phyloP scores from a whole-genome alignment of 192 early-diverging fungal genomes.

The Entomortierella chlamydospora region DNA sequence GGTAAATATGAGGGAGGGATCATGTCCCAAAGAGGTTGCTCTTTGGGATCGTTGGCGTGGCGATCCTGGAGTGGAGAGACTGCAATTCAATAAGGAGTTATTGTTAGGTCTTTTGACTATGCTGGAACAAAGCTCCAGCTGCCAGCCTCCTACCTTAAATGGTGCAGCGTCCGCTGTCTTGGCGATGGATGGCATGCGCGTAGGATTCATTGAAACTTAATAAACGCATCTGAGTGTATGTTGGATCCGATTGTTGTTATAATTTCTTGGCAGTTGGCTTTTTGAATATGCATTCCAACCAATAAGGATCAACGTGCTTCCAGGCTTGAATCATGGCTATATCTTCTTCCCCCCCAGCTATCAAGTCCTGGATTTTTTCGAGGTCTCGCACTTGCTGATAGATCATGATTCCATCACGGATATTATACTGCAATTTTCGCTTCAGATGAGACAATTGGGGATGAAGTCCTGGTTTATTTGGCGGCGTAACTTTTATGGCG shows the following conservation, averaged over 20 bases:
- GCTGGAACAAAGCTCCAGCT: constrained; percentile 38
- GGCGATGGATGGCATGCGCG: constrained; percentile 37
- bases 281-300: constrained; percentile 47
- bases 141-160: constrained; percentile 21
- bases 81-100: constrained; percentile 40
- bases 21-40: constrained; percentile 12
- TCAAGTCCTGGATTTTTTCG: constrained; percentile 6
- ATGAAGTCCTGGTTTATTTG: constrained; percentile 5
- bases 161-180: constrained; percentile 19
- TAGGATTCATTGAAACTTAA: constrained; percentile 40
- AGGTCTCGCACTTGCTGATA: constrained; percentile 26
- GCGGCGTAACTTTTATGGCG: background rate
- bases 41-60: constrained; percentile 47
- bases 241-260: too few relatives aligned
- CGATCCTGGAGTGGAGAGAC: constrained; percentile 43
- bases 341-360: constrained; percentile 24
- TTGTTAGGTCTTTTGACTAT: constrained; percentile 27
- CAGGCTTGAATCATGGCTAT: constrained; percentile 43
- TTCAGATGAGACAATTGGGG: constrained; percentile 26
- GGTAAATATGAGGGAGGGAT: background rate
- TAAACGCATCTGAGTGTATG: background rate
- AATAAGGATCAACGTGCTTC: constrained; percentile 26
- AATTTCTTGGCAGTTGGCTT: constrained; percentile 33
- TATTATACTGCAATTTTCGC: constrained; percentile 35
- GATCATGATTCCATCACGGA: constrained; percentile 46